A percentile compares a stretch with the other conserved stretches of the same genome.
phyloP scores from a whole-genome alignment of 805 yeast genomes.

The Wickerhamomyces tratensis region DNA sequence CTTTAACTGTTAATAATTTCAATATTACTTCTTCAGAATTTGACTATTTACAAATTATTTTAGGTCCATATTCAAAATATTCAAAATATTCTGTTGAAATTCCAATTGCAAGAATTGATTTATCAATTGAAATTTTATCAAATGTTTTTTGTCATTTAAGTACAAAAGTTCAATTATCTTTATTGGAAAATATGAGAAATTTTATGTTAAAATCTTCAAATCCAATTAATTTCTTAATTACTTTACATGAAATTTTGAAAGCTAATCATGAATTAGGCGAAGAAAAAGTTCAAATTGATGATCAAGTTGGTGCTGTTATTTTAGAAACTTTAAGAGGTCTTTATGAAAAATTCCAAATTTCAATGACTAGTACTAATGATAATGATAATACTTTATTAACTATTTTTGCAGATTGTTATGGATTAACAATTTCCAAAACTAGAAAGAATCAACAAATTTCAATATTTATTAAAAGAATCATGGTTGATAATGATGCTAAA shows the following conservation, averaged over 20 bases:
- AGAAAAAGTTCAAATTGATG: conserved; percentile 18
- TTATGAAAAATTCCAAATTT: conserved; percentile 4
- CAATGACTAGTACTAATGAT: conserved; percentile 24
- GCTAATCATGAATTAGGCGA: conserved; percentile 12
- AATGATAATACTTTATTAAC: conserved; percentile 29
- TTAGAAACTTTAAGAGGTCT: conserved; percentile 38
- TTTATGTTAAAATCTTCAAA: conserved; percentile 41
- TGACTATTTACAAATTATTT: not conserved
- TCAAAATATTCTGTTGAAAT: conserved; percentile 30
- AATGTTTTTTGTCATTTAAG: conserved; percentile 62
- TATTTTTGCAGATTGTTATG: conserved; percentile 48
- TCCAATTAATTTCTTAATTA: conserved; percentile 50
- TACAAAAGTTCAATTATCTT: conserved; percentile 73
- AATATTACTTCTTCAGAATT: not conserved
- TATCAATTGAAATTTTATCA: conserved; percentile 70
- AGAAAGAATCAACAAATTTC: conserved; percentile 32
- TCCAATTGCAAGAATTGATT: conserved; percentile 54
- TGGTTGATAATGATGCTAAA: conserved; percentile 53
- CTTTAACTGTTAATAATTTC: not conserved
- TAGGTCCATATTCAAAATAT: conserved; percentile 22
- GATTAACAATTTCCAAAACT: conserved; percentile 34
- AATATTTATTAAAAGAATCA: conserved; percentile 53
- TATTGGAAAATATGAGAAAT: conserved; percentile 71
- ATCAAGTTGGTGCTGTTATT: conserved; percentile 32
- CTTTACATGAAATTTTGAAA: conserved; percentile 43